These are phyloP conservation scores for Sarocladiaceae sp. DNA, from an alignment of 2,329 filamentous ascomycete genomes.

Conservation along the genomic window DNA sequence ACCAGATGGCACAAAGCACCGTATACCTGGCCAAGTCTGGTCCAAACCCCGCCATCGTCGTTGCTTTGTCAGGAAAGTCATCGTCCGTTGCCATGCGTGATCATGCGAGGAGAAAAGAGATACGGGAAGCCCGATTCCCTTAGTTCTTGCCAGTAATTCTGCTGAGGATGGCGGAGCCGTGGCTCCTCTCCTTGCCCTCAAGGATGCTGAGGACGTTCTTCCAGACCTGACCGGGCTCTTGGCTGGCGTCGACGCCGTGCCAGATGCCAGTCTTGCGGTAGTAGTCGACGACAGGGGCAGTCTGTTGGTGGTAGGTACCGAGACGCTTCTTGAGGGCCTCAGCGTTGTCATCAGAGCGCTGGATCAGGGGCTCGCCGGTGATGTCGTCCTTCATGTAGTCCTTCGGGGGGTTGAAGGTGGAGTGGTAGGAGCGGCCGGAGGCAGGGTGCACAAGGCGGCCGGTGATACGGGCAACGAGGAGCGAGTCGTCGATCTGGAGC, in stretches of 20 bases:
- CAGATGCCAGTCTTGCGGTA: slow-evolving; percentile 98
- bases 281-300: slow-evolving; percentile 86
- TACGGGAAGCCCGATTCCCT: slow-evolving; percentile 12
- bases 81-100: background rate
- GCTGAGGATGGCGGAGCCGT: slow-evolving; percentile 37
- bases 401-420: slow-evolving; percentile 98
- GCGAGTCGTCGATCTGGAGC: slow-evolving; percentile 91
- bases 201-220: slow-evolving; percentile 86
- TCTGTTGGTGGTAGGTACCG: slow-evolving; percentile 90
- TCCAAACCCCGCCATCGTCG: too few relatives aligned
- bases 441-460: slow-evolving; percentile 94
- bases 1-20: too few relatives aligned
- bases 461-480: slow-evolving; percentile 93
- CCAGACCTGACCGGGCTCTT: slow-evolving; percentile 95
- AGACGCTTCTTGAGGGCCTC: slow-evolving; percentile 94
- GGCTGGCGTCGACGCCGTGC: slow-evolving; percentile 90
- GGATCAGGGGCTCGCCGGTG: slow-evolving; percentile 93
- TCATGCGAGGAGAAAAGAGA: background rate
- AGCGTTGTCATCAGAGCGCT: slow-evolving; percentile 95
- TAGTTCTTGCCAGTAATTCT: slow-evolving; percentile 25
- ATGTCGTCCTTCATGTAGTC: slow-evolving; percentile 90
- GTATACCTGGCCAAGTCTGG: too few relatives aligned
- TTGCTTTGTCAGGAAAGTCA: background rate
- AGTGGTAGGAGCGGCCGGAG: slow-evolving; percentile 95
- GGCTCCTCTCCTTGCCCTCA: slow-evolving; percentile 47